These are phyloP conservation scores for Berkeleyomyces basicola DNA, from an alignment of 2,329 filamentous ascomycete genomes.

Conservation along the genomic window DNA sequence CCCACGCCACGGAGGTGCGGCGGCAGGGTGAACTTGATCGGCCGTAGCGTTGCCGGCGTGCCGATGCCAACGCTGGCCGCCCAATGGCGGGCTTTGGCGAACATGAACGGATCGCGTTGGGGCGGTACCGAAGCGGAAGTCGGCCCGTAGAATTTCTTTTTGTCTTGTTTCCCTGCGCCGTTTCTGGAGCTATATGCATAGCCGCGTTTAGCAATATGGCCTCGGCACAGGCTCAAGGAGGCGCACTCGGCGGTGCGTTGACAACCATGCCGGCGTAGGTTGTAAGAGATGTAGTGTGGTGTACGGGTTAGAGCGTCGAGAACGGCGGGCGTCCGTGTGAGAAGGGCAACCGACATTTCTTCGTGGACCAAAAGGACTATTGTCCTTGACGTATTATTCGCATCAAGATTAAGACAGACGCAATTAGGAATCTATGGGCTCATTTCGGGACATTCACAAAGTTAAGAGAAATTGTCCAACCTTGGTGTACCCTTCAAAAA, in stretches of 20 bases:
- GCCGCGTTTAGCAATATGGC: not conserved
- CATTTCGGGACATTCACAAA: not conserved
- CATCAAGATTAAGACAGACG: not conserved
- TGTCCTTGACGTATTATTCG: not conserved
- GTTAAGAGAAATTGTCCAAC: not conserved
- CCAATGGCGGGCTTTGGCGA: constrained; percentile 6
- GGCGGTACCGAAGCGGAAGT: not conserved
- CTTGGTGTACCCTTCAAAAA: not conserved
- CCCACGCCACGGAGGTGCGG: not conserved
- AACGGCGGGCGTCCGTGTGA: not conserved
- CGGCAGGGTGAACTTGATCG: not conserved
- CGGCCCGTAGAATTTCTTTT: not conserved
- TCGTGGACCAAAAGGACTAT: not conserved
- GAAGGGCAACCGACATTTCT: not conserved
- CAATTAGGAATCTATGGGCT: not conserved
- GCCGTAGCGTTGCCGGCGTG: not conserved
- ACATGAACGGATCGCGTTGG: constrained; percentile 3
- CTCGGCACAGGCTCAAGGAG: not conserved
- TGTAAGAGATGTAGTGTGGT: not conserved
- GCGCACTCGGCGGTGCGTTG: not conserved
- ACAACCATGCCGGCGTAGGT: not conserved
- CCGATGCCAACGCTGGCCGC: not conserved
- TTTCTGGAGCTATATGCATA: not conserved
- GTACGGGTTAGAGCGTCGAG: not conserved
- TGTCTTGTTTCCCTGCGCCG: not conserved